phyloP scores from a whole-genome alignment of 1,284 basidiomycete species.

The Mycosarcoma maydis region DNA sequence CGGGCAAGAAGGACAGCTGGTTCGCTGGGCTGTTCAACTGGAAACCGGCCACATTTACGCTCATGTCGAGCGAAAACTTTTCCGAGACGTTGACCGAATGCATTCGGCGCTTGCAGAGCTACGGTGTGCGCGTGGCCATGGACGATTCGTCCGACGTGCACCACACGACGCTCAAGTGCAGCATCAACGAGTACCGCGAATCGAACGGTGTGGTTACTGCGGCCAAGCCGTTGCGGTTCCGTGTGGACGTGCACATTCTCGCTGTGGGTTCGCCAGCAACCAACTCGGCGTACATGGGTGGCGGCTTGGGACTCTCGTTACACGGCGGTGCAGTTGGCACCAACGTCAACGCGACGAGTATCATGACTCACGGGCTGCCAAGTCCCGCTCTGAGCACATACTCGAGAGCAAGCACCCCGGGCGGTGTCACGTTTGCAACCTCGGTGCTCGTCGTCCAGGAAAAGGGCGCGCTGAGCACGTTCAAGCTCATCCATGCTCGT shows the following conservation, averaged over 20 bases:
- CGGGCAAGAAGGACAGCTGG: constrained; percentile 78
- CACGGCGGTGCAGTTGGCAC: constrained; percentile 15
- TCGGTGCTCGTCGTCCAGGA: constrained; percentile 81
- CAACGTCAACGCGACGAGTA: too few relatives aligned
- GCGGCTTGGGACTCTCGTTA: constrained; percentile 26
- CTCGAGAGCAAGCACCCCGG: constrained; percentile 22
- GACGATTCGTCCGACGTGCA: constrained; percentile 69
- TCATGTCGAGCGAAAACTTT: constrained; percentile 70
- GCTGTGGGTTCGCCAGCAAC: constrained; percentile 46
- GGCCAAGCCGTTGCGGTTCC: constrained; percentile 61
- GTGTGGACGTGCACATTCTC: constrained; percentile 62
- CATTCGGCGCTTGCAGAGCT: constrained; percentile 74
- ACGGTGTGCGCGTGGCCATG: constrained; percentile 76
- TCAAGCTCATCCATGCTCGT: constrained; percentile 77
- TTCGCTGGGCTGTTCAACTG: constrained; percentile 88
- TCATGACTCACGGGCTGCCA: constrained; percentile 23
- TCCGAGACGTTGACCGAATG: constrained; percentile 75
- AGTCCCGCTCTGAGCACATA: constrained; percentile 47
- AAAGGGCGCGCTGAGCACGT: constrained; percentile 84
- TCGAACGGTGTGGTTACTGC: constrained; percentile 34
- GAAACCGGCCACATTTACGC: constrained; percentile 75
- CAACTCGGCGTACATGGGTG: constrained; percentile 31
- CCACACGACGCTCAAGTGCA: constrained; percentile 55
- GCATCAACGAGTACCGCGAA: constrained; percentile 51
- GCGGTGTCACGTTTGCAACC: constrained; percentile 68